Base-by-base conservation (phyloP, 2,329 filamentous ascomycete species). In the Penicillium sp. region DNA sequence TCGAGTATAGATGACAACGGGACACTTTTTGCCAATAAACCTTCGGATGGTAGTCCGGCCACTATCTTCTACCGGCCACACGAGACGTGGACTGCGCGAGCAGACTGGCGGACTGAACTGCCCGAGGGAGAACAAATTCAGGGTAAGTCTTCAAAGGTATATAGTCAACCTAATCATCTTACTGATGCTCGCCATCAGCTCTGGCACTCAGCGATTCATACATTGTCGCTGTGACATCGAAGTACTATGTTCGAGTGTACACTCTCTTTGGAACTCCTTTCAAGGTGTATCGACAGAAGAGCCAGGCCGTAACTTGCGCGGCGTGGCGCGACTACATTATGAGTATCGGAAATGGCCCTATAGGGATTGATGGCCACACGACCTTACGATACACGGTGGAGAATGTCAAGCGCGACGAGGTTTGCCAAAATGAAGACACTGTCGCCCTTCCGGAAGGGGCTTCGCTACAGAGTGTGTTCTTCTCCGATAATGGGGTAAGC, bases 271-370 rank as follows among this genome's bases (percentile, higher is more conserved):
- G 94, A 26, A 86, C 95, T 34, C 92, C 94, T 0, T 89, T 91
- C 64, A 87, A 89, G 48, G 87, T 99, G 1, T 97, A 96, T 73
- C 83, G 94, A 24, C 92, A 95, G 61, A 97, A 97, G 78, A 92
- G 89, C 74, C 92, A 93, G 2, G 89, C 90, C 50, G 92, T 99
- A 20, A 94, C 92, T 0, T 99, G 94, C 69, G 91, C 92, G 0
- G 93, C 91, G 65, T 97, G 90, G 90, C 84, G 89, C 62, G 92
- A 99, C 78, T 97, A 97, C 72, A 88, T 99, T n/a, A 83, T 97
- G 70, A 97, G 92, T 0, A 85, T 99, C 64, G 93, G 93, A 52
- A 99, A 99, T 66, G 95, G 95, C 0, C 86, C 94, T 0, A 83
- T 96, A 34, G 87, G 87, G 13, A 84, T 86, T 10, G 88, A 94